These are phyloP conservation scores for Stephanodiscus triporus DNA, from an alignment of 108 stramenopile species.

Conservation along the genomic window DNA sequence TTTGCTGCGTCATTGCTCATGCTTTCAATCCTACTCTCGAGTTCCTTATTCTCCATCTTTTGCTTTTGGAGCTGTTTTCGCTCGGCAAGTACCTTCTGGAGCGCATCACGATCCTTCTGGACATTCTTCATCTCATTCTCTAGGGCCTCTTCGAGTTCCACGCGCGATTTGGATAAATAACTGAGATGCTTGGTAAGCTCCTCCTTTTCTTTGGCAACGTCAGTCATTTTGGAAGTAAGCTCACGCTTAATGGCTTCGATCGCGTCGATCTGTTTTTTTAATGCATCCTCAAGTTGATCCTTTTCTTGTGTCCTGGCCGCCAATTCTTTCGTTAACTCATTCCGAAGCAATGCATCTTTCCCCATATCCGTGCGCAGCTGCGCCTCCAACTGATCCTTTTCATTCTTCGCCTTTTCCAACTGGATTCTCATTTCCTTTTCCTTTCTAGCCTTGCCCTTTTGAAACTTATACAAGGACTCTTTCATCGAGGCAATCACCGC, in stretches of 20 bases:
- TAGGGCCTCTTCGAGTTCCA: constrained; percentile 23
- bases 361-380: constrained; percentile 28
- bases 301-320: constrained; percentile 11
- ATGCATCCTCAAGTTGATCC: constrained; percentile 16
- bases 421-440: constrained; percentile 27
- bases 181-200: constrained; percentile 32
- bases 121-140: constrained; percentile 34
- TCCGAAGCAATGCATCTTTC: constrained; percentile 11
- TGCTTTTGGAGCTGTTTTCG: constrained; percentile 32
- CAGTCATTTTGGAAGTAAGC: constrained; percentile 17
- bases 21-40: constrained; percentile 30
- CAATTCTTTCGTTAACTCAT: constrained; percentile 21
- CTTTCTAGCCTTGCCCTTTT: constrained; percentile 16
- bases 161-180: constrained; percentile 34
- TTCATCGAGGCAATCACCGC: constrained; percentile 28
- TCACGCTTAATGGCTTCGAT: constrained; percentile 28
- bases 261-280: constrained; percentile 27
- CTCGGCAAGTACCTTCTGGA: constrained; percentile 26
- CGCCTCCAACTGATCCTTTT: constrained; percentile 25
- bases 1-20: constrained; percentile 38
- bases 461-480: constrained; percentile 27
- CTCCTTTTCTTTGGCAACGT: constrained; percentile 30
- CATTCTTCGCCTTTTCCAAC: constrained; percentile 19
- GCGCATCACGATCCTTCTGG: constrained; percentile 32
- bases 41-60: constrained; percentile 41